Percentiles rank a stretch among this genome's conserved stretches.
Evolutionary conservation across 768 basidiomycete species (phyloP).

Genomic region (Tephrocybe sp.): DNA sequence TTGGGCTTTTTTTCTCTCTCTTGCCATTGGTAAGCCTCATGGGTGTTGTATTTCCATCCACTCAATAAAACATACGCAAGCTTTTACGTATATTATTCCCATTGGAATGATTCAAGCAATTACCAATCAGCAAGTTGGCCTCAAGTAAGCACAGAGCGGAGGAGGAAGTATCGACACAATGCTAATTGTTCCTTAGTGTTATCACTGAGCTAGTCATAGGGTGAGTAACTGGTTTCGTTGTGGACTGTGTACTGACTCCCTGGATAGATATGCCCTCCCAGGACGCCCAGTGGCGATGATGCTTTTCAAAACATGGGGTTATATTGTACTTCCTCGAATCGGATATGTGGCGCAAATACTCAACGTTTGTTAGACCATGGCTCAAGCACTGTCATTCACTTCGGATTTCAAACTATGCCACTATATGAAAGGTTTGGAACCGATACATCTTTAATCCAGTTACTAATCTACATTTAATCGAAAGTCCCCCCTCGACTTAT

Average conservation of each 20-base stretch:
- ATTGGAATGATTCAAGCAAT: slow-evolving; percentile 67
- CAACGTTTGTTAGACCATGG: slow-evolving; percentile 41
- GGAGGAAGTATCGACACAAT: not conserved
- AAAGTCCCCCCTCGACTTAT: slow-evolving; percentile 57
- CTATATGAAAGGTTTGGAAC: slow-evolving; percentile 51
- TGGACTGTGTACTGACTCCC: not conserved
- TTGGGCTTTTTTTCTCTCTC: slow-evolving; percentile 63
- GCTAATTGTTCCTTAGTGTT: slow-evolving; percentile 53
- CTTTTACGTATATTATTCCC: slow-evolving; percentile 72
- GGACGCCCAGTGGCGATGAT: slow-evolving; percentile 80
- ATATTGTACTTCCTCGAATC: slow-evolving; percentile 32
- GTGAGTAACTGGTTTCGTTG: slow-evolving; percentile 42
- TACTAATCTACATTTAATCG: slow-evolving; percentile 26
- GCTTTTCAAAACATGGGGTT: slow-evolving; percentile 78
- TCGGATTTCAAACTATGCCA: slow-evolving; percentile 80
- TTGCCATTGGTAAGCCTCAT: slow-evolving; percentile 50
- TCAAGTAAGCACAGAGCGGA: slow-evolving; percentile 31
- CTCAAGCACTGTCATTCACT: slow-evolving; percentile 62
- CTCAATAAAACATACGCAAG: slow-evolving; percentile 8
- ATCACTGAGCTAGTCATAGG: slow-evolving; percentile 83
- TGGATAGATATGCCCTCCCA: slow-evolving; percentile 62
- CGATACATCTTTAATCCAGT: not conserved
- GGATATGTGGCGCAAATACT: not conserved
- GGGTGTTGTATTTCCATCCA: no score
- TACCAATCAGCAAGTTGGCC: slow-evolving; percentile 75